Evolutionary conservation across 352 stramenopile genomes (phyloP), one percentile per base, ranked within the genome.

Genomic region (Phytophthora sp.): DNA sequence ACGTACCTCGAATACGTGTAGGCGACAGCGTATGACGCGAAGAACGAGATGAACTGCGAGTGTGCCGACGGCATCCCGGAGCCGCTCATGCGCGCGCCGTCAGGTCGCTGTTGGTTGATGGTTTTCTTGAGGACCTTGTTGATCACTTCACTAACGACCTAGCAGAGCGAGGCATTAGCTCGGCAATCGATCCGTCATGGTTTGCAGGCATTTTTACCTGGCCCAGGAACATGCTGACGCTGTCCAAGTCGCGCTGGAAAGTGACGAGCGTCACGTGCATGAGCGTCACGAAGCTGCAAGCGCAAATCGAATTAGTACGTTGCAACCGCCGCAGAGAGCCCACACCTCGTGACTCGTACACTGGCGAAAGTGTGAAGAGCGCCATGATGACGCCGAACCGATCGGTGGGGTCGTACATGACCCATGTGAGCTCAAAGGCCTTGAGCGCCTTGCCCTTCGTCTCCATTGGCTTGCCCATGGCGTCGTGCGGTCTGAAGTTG

Each of bases 201-300:
- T 6, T 30, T 43, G 18, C 23, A 27, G n/a, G n/a, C n/a, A n/a
- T n/a, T 12, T 26, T 42, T 59, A 92, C 84, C 71, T 94, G 84
- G 4, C 86, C 86, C 10, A 88, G 39, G 21, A 93, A 71, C 63
- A 92, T 77, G 18, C 68, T 75, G 32, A 92, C 74, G 18, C 67
- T 82, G 69, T 92, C 77, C 39, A 94, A 62, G 60, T 94, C 86
- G 38, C 86, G 82, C 77, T 93, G 84, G 59, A 86, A 92, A n/a
- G 77, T 66, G 35, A 94, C 63, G 26, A 92, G 77, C 53, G 86
- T 94, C 31, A 74, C 71, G 58, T 91, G 87, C 83, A 92, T 94
- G 69, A 94, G 80, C 67, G 87, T 91, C 67, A 93, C 84, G 56
- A 92, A 94, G 23, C 84, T 94, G 65, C 9, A 17, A 38, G 20